phyloP scores from a whole-genome alignment of 73 alveolate genomes.

The Blepharisma stoltei region DNA sequence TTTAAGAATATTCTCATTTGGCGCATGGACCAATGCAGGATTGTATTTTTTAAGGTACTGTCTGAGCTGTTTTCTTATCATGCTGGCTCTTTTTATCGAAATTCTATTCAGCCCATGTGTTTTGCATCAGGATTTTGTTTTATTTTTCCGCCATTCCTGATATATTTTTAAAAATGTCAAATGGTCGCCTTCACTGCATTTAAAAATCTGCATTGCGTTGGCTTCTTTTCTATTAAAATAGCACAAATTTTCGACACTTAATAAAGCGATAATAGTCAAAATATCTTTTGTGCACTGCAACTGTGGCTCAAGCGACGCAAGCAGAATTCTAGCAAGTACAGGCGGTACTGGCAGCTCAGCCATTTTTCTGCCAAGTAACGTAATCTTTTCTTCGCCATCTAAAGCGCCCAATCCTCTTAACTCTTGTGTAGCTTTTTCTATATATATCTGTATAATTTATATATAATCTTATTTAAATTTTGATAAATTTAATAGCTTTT shows the following conservation, averaged over 20 bases:
- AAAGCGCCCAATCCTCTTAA: constrained; percentile 51
- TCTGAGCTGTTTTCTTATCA: constrained; percentile 63
- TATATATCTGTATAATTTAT: too few species aligned
- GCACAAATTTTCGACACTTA: constrained; percentile 78
- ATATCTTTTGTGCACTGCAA: constrained; percentile 65
- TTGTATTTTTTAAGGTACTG: constrained; percentile 44
- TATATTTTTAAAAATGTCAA: constrained; percentile 68
- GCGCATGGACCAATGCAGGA: constrained; percentile 26
- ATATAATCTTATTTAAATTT: too few species aligned
- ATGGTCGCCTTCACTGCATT: constrained; percentile 72
- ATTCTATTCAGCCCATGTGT: constrained; percentile 73
- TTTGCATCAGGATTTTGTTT: constrained; percentile 55
- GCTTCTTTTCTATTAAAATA: constrained; percentile 62
- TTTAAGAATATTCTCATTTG: neutral
- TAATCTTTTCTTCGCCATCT: constrained; percentile 49
- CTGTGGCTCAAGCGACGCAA: constrained; percentile 49
- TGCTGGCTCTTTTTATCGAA: constrained; percentile 61
- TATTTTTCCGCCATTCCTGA: constrained; percentile 49
- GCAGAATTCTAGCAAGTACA: constrained; percentile 41
- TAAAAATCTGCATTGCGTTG: constrained; percentile 66
- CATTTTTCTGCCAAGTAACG: constrained; percentile 66
- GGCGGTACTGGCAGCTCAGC: constrained; percentile 81
- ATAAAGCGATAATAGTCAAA: constrained; percentile 73
- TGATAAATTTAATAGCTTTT: constrained; percentile 53
- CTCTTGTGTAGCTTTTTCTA: constrained; percentile 51